Evolutionary conservation across 2,329 filamentous ascomycete genomes (phyloP), one percentile per base, ranked within the genome.

Genomic region (Monilinia fructicola): DNA sequence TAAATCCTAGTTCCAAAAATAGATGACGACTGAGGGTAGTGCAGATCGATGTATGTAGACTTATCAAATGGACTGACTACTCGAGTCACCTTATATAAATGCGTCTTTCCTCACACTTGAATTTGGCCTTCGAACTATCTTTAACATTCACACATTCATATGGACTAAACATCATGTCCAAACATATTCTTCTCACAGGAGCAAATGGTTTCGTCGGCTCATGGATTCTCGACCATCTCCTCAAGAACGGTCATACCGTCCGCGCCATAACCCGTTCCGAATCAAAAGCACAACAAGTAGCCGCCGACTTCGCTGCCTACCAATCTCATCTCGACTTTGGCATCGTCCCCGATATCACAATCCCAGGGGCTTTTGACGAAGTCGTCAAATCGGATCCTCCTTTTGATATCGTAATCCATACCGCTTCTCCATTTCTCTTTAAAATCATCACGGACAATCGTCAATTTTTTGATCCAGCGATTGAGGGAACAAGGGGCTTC

Each of bases 301-400:
- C 80, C 23, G 68, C 78, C 6, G 79, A 79, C 0, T 74, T 81
- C 23, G 71, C 74, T 0, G 73, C 75, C 35, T 56, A 67, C 40
- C 59, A 62, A n/a, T 61, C 62, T 18, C 50, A 70, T 35, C 68
- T 82, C 1, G 77, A 78, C 2, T 81, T 79, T 59, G 79, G 74
- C 40, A 84, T 93, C 67, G 90, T 95, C 18, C 82, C 86, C 53
- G 90, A 95, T 70, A 87, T 95, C 69, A 87, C 88, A 0, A 75
- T 86, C 69, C 82, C 86, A 21, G 84, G 84, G 38, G 90, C 89
- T n/a, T 95, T 94, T 71, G 83, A 89, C 67, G 76, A 83, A 74
- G 75, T 80, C n/a, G 68, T 77, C 59, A 69, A 78, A 4, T 91
- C 93, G 69, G 87, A 90, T 71, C 87, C 84, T 58, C 74, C 42